Conservation (phyloP, 2,329 filamentous ascomycete genomes). For the Fusarium torreyae region DNA sequence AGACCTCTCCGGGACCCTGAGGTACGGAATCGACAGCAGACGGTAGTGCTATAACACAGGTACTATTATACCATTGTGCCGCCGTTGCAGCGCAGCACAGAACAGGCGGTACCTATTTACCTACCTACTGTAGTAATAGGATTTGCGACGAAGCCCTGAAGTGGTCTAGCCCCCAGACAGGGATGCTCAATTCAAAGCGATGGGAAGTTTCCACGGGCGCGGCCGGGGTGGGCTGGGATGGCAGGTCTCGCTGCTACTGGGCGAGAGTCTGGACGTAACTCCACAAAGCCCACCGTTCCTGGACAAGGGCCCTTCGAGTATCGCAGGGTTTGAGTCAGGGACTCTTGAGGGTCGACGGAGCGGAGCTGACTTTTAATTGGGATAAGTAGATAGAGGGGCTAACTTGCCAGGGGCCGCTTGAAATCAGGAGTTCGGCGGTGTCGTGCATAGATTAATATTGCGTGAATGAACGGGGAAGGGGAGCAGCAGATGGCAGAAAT, state of each 20-base stretch:
- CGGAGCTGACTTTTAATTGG: constrained; percentile 36
- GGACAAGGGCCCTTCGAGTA: constrained; percentile 38
- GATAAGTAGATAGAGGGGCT: constrained; percentile 17
- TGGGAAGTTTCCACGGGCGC: constrained; percentile 46
- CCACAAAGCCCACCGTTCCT: constrained; percentile 49
- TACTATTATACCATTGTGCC: constrained; percentile 2
- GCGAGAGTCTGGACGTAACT: constrained; percentile 29
- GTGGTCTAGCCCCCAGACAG: constrained; percentile 37
- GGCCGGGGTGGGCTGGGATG: constrained; percentile 41
- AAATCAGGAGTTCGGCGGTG: constrained; percentile 45
- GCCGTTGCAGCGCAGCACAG: constrained; percentile 10
- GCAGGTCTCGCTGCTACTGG: constrained; percentile 35
- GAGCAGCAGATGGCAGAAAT: not conserved
- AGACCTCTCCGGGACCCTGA: constrained; percentile 19
- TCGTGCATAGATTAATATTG: constrained; percentile 46
- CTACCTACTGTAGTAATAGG: constrained; percentile 32
- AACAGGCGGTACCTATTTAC: constrained; percentile 1
- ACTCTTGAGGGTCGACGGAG: constrained; percentile 32
- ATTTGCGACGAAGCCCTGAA: constrained; percentile 44
- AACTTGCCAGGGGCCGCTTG: constrained; percentile 15
- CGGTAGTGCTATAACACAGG: constrained; percentile 8
- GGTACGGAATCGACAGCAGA: constrained; percentile 28
- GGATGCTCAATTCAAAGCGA: constrained; percentile 33
- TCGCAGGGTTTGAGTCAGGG: constrained; percentile 49
- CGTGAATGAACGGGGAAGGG: constrained; percentile 21